Evolutionary conservation across 805 yeast species (phyloP), one percentile per base, ranked within the genome.

Genomic region (Brettanomyces custersianus): DNA sequence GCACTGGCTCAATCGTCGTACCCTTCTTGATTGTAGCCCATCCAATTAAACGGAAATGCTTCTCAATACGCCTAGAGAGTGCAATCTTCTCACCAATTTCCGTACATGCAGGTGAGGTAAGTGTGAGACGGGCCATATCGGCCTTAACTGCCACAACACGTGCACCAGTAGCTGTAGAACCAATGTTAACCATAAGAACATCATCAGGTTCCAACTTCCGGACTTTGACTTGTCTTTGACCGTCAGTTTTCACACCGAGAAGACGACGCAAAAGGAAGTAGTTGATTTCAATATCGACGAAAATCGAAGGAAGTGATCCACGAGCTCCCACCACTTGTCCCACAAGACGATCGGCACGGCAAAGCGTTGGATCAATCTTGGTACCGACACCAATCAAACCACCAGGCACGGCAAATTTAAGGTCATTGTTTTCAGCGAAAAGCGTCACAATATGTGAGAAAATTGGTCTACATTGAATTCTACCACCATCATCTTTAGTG

Each of bases 331-430:
- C 94, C 43, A 92, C 98, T 68, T 92, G 98, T 52, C 99, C 99
- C 38, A 94, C 96, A 54, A 92, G 74, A 69, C 98, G 85, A 68
- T 92, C 99, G 42, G 97, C 99, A 70, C 98, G 84, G 72, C 99
- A 92, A 54, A 92, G 69, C 2, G 98, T 92, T 39, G 99, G 99
- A 65, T 92, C 99, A 48, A 92, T 94, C 65, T 85, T 86, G 35
- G 98, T 92, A 68, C 99, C 99, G 40, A 92, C 96, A 77, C 99
- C 99, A 54, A 92, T 94, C 59, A 92, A 75, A 45, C 99, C 99
- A 79, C 99, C 99, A 32, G 99, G 99, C 53, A 92, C 98, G 40
- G 99, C 99, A 55, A 90, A 92, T 62, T 92, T 92, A 63, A 92
- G 76, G 61, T 88, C 96, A 55, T 92, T 94, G 65, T 92, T 88